These are phyloP conservation scores for Kodamaea kaohsiungensis DNA, from an alignment of 805 yeast genomes.

Conservation along the genomic window DNA sequence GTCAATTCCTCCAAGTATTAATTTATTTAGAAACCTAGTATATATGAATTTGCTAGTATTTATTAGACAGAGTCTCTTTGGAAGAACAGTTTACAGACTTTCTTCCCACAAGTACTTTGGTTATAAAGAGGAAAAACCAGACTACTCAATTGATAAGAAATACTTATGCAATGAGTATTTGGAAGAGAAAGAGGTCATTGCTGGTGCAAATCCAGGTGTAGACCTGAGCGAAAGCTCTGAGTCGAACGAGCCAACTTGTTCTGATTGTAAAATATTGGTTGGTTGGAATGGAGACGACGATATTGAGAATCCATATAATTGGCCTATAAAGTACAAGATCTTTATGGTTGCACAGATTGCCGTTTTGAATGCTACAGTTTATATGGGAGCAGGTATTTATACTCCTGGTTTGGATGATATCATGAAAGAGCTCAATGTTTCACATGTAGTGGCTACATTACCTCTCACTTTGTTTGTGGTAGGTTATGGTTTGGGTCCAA, in stretches of 20 bases:
- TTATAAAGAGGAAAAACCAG: no score
- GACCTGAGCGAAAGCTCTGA: no score
- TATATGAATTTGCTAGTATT: no score
- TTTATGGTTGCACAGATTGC: conserved; percentile 41
- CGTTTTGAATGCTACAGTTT: conserved; percentile 49
- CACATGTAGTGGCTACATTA: conserved; percentile 38
- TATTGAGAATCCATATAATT: conserved; percentile 57
- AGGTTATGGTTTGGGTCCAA: conserved; percentile 64
- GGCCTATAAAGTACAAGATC: conserved; percentile 47
- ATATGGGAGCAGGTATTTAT: conserved; percentile 58
- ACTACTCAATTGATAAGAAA: no score
- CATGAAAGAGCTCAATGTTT: conserved; percentile 34
- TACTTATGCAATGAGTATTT: no score
- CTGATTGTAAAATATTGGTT: conserved; percentile 15
- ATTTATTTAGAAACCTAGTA: no score
- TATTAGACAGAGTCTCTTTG: no score
- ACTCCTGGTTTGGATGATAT: conserved; percentile 53
- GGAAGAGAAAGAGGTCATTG: no score
- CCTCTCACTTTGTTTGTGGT: conserved; percentile 56
- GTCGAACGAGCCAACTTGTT: neutral
- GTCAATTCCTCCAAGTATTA: no score
- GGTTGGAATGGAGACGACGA: conserved; percentile 47
- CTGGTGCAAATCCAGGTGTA: no score
- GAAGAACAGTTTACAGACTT: no score
- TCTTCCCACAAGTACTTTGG: no score